Evolutionary conservation across 1,284 basidiomycete genomes (phyloP).

Genomic region (Rhodotorula sp.): DNA sequence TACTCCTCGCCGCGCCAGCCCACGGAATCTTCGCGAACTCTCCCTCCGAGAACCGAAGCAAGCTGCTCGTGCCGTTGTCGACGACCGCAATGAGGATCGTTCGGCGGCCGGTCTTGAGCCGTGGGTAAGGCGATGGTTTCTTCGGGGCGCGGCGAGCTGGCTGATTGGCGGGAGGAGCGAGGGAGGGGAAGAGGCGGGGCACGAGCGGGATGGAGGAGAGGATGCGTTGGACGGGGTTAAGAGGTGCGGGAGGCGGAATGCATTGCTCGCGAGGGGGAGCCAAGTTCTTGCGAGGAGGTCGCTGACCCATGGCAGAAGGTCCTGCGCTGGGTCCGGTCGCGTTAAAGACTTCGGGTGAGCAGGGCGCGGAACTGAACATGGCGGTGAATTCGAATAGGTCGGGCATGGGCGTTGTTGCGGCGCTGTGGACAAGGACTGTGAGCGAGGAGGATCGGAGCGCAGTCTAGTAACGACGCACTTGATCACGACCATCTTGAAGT

Average conservation of each 20-base stretch:
- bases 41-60: slow-evolving; percentile 83
- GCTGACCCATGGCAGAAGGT: not conserved
- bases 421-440: slow-evolving; percentile 52
- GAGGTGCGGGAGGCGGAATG: not conserved
- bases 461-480: slow-evolving; percentile 49
- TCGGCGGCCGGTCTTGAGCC: slow-evolving; percentile 78
- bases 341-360: slow-evolving; percentile 43
- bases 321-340: slow-evolving; percentile 17
- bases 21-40: slow-evolving; percentile 74
- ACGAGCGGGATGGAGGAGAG: slow-evolving; percentile 10
- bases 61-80: slow-evolving; percentile 81
- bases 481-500: slow-evolving; percentile 81
- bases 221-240: not conserved
- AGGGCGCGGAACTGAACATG: slow-evolving; percentile 60
- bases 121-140: slow-evolving; percentile 46
- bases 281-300: no score
- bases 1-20: slow-evolving; percentile 19
- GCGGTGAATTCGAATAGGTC: slow-evolving; percentile 64
- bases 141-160: not conserved
- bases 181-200: slow-evolving; percentile 19
- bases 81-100: slow-evolving; percentile 83
- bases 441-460: not conserved
- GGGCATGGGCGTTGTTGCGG: slow-evolving; percentile 68
- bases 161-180: not conserved
- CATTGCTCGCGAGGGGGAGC: no score